Base-by-base conservation (phyloP, 805 yeast genomes). In the Blastobotrys terrestris region DNA sequence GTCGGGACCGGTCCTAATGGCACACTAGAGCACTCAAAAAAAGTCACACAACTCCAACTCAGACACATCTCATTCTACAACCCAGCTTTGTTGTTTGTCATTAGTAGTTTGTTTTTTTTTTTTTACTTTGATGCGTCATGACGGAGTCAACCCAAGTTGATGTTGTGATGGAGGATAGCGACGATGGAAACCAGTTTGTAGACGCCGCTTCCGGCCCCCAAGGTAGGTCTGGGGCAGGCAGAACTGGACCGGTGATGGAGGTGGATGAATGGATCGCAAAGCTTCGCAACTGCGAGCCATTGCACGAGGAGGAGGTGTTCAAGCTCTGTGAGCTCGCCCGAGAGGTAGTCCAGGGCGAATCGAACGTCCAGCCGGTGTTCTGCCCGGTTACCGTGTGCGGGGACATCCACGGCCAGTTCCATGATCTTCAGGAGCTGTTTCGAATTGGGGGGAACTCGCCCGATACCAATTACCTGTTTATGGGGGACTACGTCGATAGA, bases 301-400 rank as follows among this genome's bases (percentile, higher is more conserved):
- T 90, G 53, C 73, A 81, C 40, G 97, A 90, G 71, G 81, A 79
- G 39, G 90, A 87, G 55, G 95, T 91, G 20, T 81, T 81, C 59
- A 77, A 79, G 62, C 73, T 90, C 58, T 90, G 97, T 66, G 85
- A 83, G 58, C 86, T 87, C 94, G 97, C 67, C 41, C 88, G 86
- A 54, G 96, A 89, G 61, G 68, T 90, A 16, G 71, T 90, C 26
- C 79, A 86, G 48, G 80, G 80, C 57, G 98, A 94, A 67, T 81
- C 94, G 19, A 92, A 94, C 67, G 96, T 92, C 49, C 97, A 92
- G 72, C 96, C 96, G 1, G 97, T 92, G 46, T 82, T 81, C 57
- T 92, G 90, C 6, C 99, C 99, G 3, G 98, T 94, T 39, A 92
- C 98, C 16, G 85, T 92, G 15, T 92, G 96, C 75, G 97, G 97